Conservation (phyloP, 306 rosid species). For the Luffa aegyptiaca region DNA sequence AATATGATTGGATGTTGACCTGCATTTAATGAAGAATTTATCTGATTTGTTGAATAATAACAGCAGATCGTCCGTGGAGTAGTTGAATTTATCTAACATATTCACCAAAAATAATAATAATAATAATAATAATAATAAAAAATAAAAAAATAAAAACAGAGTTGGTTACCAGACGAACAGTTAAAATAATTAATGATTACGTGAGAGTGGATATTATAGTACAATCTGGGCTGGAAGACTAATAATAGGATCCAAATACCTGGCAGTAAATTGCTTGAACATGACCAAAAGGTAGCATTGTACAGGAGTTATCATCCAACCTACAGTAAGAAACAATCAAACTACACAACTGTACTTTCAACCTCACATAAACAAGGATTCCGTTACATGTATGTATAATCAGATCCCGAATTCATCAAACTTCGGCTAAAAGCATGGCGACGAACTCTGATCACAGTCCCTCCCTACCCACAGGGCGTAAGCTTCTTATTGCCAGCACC, state of each 20-base stretch:
- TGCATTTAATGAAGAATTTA: neutral
- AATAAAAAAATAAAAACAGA: too few species aligned
- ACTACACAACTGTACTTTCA: conserved; percentile 1
- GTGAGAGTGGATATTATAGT: neutral
- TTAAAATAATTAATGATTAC: neutral
- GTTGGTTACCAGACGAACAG: neutral
- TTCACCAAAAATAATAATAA: neutral
- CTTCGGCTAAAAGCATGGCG: neutral
- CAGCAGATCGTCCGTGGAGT: neutral
- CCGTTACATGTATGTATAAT: conserved; percentile 27
- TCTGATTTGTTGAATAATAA: neutral
- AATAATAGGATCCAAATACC: neutral
- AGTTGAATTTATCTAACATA: neutral
- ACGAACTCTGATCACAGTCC: neutral
- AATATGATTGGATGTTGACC: neutral
- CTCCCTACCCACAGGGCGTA: conserved; percentile 71
- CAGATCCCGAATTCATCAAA: neutral
- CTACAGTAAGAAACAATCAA: conserved; percentile 2
- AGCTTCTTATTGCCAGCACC: conserved; percentile 95
- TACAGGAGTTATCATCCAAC: neutral
- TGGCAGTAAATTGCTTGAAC: neutral
- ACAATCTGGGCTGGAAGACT: neutral
- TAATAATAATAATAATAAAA: neutral
- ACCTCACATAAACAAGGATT: neutral
- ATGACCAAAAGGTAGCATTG: neutral